Base-by-base conservation (phyloP, 2,329 filamentous ascomycete species). In the Penicillium freii region DNA sequence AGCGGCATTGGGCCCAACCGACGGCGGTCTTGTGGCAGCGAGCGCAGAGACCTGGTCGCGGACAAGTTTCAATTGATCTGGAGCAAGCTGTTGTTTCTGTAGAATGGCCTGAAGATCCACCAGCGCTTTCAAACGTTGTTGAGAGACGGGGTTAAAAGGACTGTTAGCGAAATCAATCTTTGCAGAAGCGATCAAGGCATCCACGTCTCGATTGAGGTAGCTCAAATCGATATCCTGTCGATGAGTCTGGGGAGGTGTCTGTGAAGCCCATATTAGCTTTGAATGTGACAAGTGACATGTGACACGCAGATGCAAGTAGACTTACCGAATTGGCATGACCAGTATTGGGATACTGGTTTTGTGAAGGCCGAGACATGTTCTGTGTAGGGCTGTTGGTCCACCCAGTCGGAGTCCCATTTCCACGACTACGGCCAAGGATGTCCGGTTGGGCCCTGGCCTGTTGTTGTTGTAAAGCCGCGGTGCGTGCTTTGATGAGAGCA, bases 21-120 rank as follows among this genome's bases (percentile, higher is more conserved):
- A 57, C 17, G 64, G 51, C 29, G 63, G 56, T 46, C 68, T 63
- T 46, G 69, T 69, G 31, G 81, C 85, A 36, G 78, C 84, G 74
- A 96, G 83, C 75, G 87, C 86, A 74, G 88, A 86, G 75, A 97
- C 87, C 83, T 94, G 91, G 73, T 88, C 87, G 76, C 88, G 90
- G 76, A 96, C 89, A 73, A 89, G 85, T 76, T 89, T 86, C 72
- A 96, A 83, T 78, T 96, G 90, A 70, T 92, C 87, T 68, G 87
- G 86, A 58, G 88, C 88, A 72, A 96, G 81, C 71, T 87, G 87
- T 75, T 91, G 89, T 66, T 82, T 87, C 73, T 90, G 86, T 71
- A 97, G 80, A 64, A 93, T 84, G 65, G 82, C 86, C 78, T 96
- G 91, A 63, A 97, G 83, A 75, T 94, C 90, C 75, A 92, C 80